Evolutionary conservation across 2,329 filamentous ascomycete genomes (phyloP), one percentile per base, ranked within the genome.

Genomic region (Aspergillus quadrilineatus): DNA sequence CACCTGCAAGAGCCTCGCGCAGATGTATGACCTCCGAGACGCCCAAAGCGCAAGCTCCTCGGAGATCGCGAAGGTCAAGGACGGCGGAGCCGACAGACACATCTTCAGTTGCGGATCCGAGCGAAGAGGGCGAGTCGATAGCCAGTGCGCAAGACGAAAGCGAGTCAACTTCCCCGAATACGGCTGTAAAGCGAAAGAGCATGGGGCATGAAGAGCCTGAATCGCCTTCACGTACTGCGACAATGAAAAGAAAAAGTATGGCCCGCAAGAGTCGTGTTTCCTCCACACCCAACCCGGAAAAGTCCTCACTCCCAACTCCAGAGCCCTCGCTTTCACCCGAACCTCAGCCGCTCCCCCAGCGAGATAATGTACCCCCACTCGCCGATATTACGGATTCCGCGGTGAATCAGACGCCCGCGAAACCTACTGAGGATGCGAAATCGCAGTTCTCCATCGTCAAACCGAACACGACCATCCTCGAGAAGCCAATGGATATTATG

Each of bases 401-500:
- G 41, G 75, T 89, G 65, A 92, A 91, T 70, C 83, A 86, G 61
- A 79, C 80, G 57, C 79, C 77, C 36, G 76, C 78, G 54, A 74
- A 78, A 22, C 63, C 63, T 53, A 43, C 62, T 12, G 71, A 73
- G 63, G 74, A 63, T 75, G 81, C 63, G 72, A 83, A 70, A 75
- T 58, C 76, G 70, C 65, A 80, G 58, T 79, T 83, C 30, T 75
- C 79, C 1, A 88, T 89, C 39, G 84, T 93, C 67, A 89, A 87
- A 63, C 81, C 90, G 1, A 86, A 90, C 75, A 85, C 90, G 64
- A 89, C 90, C 0, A 80, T 90, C 56, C 75, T 96, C 63, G 92
- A 96, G 69, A 90, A 85, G 71, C 93, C 93, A 0, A 92, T 96
- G 88, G 93, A 97, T 67, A 96, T 97, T 64, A 86, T 96, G 48